Base-by-base conservation (phyloP, 164 flowering plant genomes). In the Dillenia turbinata region DNA sequence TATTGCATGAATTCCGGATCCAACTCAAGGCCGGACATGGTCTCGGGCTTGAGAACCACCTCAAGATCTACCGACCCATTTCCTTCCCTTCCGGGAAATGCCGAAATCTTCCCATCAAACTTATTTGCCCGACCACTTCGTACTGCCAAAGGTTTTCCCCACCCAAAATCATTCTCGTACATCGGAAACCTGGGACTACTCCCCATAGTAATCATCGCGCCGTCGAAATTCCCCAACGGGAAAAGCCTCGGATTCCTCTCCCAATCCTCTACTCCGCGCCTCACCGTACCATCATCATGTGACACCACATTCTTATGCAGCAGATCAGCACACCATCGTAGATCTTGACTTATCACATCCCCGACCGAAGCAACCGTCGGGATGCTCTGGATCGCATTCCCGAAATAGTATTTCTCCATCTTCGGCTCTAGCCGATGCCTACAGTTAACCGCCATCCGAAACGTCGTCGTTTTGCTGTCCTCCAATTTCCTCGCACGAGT, bases 401-500 rank as follows among this genome's bases (percentile, higher is more conserved):
- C 98, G 81, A 89, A 92, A 65, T 92, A 92, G 72, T 77, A 73
- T 33, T 82, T 64, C 51, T 81, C 79, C 9, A 92, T 58, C 60
- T 57, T 54, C 10, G 96, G 98, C 63, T 79, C 86, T 1, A 92
- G 61, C 59, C 98, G 72, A 72, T 79, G 95, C 1, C 96, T 75
- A 69, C 98, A 92, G 71, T 92, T 92, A 47, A 89, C 91, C 0
- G 98, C 98, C 96, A 92, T 92, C 14, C 96, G 68, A 26, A 92
- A 87, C 69, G 97, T 92, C 47, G 95, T 84, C 52, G 65, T 52
- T 47, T 81, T 82, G 3, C 62, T 1, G 0, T 72, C 56, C 2
- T 57, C 15, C 9, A 92, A 67, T 10, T 77, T 71, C 56, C 98
- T 66, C 14, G 93, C 92, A 1, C 95, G 83, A 1, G 95, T 92